Evolutionary conservation across 2,329 filamentous ascomycete species (phyloP).

Genomic region (Fusarium temperatum): DNA sequence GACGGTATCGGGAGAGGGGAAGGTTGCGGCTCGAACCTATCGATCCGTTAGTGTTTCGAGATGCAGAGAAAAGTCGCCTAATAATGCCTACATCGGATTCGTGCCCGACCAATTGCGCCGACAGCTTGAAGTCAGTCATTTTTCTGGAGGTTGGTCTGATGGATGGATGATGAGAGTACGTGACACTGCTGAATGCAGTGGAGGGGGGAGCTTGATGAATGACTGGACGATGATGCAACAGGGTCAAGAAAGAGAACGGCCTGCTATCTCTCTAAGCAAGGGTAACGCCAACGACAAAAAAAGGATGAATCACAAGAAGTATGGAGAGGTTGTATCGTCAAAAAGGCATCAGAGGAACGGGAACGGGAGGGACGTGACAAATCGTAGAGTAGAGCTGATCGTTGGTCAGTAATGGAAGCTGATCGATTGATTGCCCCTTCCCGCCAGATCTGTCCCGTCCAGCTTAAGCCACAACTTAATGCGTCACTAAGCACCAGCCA

Average conservation of each 20-base stretch:
- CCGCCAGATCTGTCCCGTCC: background rate
- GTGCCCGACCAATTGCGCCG: conserved; percentile 87
- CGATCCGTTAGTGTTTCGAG: conserved; percentile 18
- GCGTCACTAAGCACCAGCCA: conserved; percentile 39
- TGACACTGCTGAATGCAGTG: conserved; percentile 17
- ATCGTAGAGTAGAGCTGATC: background rate
- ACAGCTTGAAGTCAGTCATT: conserved; percentile 89
- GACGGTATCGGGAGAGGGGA: conserved; percentile 75
- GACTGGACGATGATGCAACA: background rate
- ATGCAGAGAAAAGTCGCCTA: background rate
- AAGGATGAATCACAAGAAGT: background rate
- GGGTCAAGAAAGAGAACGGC: conserved; percentile 18
- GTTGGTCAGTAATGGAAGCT: conserved; percentile 45
- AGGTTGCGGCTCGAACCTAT: conserved; percentile 87
- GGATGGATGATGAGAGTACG: conserved; percentile 54
- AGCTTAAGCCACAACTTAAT: conserved; percentile 39
- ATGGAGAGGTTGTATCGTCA: background rate
- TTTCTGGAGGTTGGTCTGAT: background rate
- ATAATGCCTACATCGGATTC: conserved; percentile 82
- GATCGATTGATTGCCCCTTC: conserved; percentile 30
- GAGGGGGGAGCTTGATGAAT: conserved; percentile 19
- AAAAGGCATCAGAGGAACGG: background rate
- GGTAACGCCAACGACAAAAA: conserved; percentile 7
- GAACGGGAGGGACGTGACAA: conserved; percentile 17
- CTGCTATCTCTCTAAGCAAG: conserved; percentile 19